These are phyloP conservation scores for Isochrysis galbana DNA, from an alignment of 78 protist species.

Conservation along the genomic window DNA sequence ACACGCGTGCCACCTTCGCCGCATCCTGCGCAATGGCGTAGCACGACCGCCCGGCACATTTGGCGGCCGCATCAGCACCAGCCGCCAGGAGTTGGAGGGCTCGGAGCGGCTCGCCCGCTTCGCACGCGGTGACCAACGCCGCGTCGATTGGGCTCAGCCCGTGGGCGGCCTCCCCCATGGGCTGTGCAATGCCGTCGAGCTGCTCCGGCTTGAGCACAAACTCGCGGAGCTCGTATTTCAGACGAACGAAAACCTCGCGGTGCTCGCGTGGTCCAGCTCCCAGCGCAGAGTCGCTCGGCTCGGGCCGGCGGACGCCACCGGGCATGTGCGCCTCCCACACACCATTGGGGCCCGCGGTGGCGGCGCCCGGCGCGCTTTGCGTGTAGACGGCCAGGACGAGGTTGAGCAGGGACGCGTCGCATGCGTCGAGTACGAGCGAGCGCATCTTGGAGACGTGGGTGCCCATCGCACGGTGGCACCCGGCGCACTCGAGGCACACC, in stretches of 20 bases:
- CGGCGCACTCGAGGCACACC: neutral
- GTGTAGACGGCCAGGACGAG: neutral
- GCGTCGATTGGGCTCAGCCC: no score
- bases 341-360: neutral
- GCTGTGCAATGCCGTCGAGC: no score
- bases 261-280: neutral
- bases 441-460: slow-evolving; percentile 7
- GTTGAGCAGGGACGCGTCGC: neutral
- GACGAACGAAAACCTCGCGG: neutral
- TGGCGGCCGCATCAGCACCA: no score
- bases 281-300: neutral
- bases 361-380: neutral
- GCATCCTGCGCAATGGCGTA: no score
- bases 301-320: neutral
- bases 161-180: no score
- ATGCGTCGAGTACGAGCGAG: neutral
- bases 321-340: neutral
- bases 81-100: no score
- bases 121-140: no score
- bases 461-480: slow-evolving; percentile 7
- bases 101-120: no score
- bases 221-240: neutral
- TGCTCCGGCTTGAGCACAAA: neutral
- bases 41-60: no score
- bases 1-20: no score